Evolutionary conservation across 2,329 filamentous ascomycete species (phyloP).

Genomic region (Fusarium sp.): DNA sequence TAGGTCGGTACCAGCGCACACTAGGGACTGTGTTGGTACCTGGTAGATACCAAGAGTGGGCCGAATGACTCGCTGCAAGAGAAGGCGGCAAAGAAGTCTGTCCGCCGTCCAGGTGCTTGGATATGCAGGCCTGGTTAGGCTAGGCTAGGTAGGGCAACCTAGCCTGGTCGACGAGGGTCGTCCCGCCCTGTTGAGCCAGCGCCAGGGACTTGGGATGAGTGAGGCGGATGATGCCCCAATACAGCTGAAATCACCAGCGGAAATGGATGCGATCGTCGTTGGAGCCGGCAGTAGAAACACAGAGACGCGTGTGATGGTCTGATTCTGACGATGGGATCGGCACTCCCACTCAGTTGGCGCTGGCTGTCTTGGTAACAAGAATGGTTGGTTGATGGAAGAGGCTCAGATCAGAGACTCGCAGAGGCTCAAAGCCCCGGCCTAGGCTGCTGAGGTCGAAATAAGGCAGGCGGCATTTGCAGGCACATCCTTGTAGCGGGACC

Average conservation of each 20-base stretch:
- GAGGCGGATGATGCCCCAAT: neutral
- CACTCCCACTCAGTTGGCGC: neutral
- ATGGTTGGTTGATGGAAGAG: neutral
- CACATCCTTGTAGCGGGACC: conserved; percentile 5
- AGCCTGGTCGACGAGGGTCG: conserved; percentile 1
- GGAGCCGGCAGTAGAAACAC: neutral
- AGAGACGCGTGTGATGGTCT: neutral
- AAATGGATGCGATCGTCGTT: neutral
- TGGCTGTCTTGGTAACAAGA: neutral
- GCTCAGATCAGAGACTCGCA: neutral
- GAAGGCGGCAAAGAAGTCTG: neutral
- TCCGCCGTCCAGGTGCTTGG: neutral
- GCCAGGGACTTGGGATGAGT: conserved; percentile 15
- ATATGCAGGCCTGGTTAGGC: neutral
- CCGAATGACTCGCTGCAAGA: conserved; percentile 3
- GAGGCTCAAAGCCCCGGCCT: neutral
- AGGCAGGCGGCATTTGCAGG: neutral
- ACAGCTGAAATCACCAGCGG: neutral
- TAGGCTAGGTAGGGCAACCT: neutral
- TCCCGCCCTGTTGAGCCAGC: conserved; percentile 1
- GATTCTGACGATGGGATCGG: conserved; percentile 1
- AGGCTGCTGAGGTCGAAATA: neutral
- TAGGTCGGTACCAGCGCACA: neutral
- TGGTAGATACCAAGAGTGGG: neutral
- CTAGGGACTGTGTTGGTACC: no score